Base-by-base conservation (phyloP, 2,329 filamentous ascomycete genomes). In the Cadophora sp. region DNA sequence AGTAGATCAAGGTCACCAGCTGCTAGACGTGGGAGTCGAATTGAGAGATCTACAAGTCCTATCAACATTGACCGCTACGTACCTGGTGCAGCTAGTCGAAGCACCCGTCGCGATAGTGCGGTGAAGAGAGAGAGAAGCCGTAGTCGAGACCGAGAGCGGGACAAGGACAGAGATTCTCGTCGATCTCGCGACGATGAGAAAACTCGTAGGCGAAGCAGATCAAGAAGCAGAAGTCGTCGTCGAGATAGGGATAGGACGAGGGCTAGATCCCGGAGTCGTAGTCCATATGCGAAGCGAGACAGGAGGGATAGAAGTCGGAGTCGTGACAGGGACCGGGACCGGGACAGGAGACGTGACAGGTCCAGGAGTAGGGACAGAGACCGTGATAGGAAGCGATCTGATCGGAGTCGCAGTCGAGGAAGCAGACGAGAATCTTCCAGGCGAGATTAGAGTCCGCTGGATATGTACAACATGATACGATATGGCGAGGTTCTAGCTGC, bases 31-130 rank as follows among this genome's bases (percentile, higher is more conserved):
- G 65, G 69, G 30, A 76, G 74, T 51, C 67, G 74, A 14, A 72
- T 73, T 18, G 74, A 76, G 47, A 73, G 76, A 64, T 76, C 74
- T 41, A 75, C 74, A 7, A 77, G 76, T 66, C 76, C 76, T 16
- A 45, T 71, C 20, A 74, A 76, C 36, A 76, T 77, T 45, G 76
- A 78, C 61, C 75, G 76, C 13, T 78, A 78, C 68, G 74, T 77
- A 11, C 76, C 76, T 48, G 73, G 72, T 33, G 69, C 70, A 24
- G 39, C 58, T n/a, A 68, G 68, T 43, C 67, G 69, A 39, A 69
- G 65, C 20, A 66, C 67, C 47, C 70, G 75, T 41, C 72, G 73
- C 13, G 71, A 70, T 16, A 75, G 73, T 62, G 48, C 65, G 24
- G 66, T 69, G 7, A 75, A 74, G 62, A 68, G 73, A 18, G 72